Conservation (phyloP, 192 early-diverging fungal species). For the Coemansia sp. region DNA sequence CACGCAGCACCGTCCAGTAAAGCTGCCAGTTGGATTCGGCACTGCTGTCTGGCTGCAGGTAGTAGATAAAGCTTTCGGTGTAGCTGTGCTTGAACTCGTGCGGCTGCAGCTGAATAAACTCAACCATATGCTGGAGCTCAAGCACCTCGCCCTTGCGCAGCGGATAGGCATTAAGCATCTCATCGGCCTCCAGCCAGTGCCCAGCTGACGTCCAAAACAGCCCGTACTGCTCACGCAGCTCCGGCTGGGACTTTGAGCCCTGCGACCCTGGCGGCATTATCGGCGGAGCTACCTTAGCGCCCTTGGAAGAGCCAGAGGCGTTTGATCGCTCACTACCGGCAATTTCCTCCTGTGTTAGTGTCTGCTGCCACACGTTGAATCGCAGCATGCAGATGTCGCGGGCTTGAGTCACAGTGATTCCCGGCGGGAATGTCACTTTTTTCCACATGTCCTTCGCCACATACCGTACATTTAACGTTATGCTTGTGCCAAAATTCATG, state of each 20-base stretch:
- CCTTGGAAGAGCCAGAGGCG: neutral
- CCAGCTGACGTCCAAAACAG: constrained; percentile 56
- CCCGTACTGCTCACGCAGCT: constrained; percentile 55
- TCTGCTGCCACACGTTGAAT: constrained; percentile 57
- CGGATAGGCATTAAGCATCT: constrained; percentile 51
- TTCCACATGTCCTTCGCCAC: constrained; percentile 56
- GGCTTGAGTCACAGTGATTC: constrained; percentile 54
- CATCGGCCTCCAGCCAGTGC: constrained; percentile 54
- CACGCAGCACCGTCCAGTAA: constrained; percentile 49
- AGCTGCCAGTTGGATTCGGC: constrained; percentile 33
- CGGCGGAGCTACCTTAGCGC: neutral
- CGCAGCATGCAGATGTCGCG: constrained; percentile 56
- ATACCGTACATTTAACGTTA: constrained; percentile 51
- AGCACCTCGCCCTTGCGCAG: constrained; percentile 51
- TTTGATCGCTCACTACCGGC: constrained; percentile 1
- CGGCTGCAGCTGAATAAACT: constrained; percentile 53
- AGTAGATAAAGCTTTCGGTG: constrained; percentile 48
- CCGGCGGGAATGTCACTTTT: constrained; percentile 50
- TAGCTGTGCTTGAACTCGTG: constrained; percentile 53
- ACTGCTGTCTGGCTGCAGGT: constrained; percentile 27
- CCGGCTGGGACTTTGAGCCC: constrained; percentile 11
- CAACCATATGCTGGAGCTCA: constrained; percentile 52
- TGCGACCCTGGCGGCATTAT: constrained; percentile 18
- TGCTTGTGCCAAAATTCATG: constrained; percentile 38
- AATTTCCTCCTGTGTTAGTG: constrained; percentile 10